Conservation (phyloP, 352 stramenopile species). For the Pythium scleroteichum region DNA sequence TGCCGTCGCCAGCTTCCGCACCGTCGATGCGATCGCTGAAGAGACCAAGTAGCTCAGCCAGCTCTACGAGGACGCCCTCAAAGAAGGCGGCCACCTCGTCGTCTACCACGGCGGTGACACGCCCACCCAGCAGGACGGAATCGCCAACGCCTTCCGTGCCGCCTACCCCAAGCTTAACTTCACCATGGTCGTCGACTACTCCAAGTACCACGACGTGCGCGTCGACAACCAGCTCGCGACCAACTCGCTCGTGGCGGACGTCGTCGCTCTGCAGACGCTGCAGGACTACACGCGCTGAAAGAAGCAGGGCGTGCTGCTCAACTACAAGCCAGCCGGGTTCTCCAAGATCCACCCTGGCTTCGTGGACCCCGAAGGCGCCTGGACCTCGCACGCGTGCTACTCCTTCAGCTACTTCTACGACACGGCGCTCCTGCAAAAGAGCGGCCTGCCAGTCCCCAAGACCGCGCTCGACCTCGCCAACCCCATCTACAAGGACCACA, state of each 20-base stretch:
- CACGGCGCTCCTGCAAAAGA: constrained; percentile 17
- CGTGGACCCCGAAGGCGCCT: constrained; percentile 33
- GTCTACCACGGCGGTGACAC: constrained; percentile 42
- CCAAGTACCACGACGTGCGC: constrained; percentile 58
- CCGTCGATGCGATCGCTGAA: neutral
- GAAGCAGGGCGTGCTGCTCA: constrained; percentile 40
- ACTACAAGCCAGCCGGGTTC: constrained; percentile 58
- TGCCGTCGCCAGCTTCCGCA: no score
- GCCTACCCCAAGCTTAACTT: constrained; percentile 62
- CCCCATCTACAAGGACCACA: constrained; percentile 38
- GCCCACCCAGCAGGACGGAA: neutral
- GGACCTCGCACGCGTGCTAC: constrained; percentile 41
- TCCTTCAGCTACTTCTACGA: constrained; percentile 53
- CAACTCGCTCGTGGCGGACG: constrained; percentile 40
- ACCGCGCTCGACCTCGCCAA: constrained; percentile 35
- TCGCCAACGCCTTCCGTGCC: neutral
- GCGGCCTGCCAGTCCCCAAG: constrained; percentile 15
- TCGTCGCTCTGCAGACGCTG: constrained; percentile 51
- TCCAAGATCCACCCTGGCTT: constrained; percentile 53
- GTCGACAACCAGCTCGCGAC: constrained; percentile 64
- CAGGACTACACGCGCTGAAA: constrained; percentile 55
- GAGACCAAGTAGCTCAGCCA: constrained; percentile 17
- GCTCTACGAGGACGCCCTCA: constrained; percentile 51
- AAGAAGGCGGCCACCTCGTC: constrained; percentile 55
- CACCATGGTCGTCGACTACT: constrained; percentile 59